Conservation (phyloP, 176 grass and related monocot species). For the Avena sativa region DNA sequence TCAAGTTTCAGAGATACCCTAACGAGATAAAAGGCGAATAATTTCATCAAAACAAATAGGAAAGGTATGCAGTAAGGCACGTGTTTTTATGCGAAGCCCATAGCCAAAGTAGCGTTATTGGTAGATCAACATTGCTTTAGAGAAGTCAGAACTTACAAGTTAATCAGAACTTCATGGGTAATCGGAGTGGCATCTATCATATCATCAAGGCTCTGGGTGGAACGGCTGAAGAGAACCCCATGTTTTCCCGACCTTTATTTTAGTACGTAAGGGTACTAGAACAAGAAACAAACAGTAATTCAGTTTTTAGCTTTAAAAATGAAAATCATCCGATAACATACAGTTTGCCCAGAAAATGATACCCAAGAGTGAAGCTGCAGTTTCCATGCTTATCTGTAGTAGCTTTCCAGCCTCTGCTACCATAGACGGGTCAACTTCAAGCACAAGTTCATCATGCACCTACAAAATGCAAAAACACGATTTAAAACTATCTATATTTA, state of each 20-base stretch:
- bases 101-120: not conserved
- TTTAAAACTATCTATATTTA: not conserved
- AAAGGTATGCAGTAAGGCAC: not conserved
- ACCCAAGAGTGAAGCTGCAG: slow-evolving; percentile 83
- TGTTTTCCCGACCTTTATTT: slow-evolving; percentile 84
- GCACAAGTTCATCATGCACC: slow-evolving; percentile 95
- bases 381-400: slow-evolving; percentile 81
- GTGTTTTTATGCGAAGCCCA: not conserved
- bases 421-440: slow-evolving; percentile 71
- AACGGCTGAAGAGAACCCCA: slow-evolving; percentile 95
- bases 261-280: slow-evolving; percentile 82
- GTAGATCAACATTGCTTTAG: slow-evolving; percentile 7
- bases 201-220: slow-evolving; percentile 47
- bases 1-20: slow-evolving; percentile 8
- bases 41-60: slow-evolving; percentile 14
- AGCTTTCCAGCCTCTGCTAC: slow-evolving; percentile 68
- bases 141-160: not conserved
- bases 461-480: slow-evolving; percentile 35
- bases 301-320: slow-evolving; percentile 19
- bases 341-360: slow-evolving; percentile 31
- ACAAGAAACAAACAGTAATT: slow-evolving; percentile 48
- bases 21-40: not conserved
- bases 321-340: slow-evolving; percentile 2
- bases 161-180: slow-evolving; percentile 20
- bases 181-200: slow-evolving; percentile 14